Evolutionary conservation across 2,329 filamentous ascomycete species (phyloP).

Genomic region (Stylonectria norvegica): DNA sequence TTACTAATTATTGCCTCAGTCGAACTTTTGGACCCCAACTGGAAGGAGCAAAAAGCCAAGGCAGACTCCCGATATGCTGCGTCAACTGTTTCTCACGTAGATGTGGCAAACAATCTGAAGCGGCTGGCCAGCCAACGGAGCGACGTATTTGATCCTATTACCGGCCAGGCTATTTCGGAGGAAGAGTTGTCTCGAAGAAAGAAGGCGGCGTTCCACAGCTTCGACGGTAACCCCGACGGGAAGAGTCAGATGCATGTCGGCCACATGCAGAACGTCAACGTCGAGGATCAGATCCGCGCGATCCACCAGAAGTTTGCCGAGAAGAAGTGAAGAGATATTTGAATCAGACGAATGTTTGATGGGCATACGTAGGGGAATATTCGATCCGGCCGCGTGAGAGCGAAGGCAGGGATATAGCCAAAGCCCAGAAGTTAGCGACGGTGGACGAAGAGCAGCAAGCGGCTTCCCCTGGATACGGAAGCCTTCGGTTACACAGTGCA

Average conservation of each 20-base stretch:
- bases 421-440: too few species aligned
- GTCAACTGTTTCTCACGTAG: constrained; percentile 79
- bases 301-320: constrained; percentile 54
- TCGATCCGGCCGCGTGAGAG: too few species aligned
- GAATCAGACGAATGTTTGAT: too few species aligned
- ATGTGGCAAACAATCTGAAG: constrained; percentile 93
- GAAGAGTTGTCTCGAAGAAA: constrained; percentile 75
- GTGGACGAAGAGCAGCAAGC: too few species aligned
- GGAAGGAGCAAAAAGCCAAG: constrained; percentile 94
- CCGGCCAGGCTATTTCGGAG: constrained; percentile 64
- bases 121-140: constrained; percentile 84
- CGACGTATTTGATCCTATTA: constrained; percentile 78
- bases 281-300: constrained; percentile 78
- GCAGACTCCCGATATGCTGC: constrained; percentile 79
- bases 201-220: constrained; percentile 62
- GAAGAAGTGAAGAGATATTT: constrained; percentile 29
- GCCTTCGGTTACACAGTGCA: not conserved
- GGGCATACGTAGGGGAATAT: too few species aligned
- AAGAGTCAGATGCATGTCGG: constrained; percentile 52
- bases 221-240: constrained; percentile 63
- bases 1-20: constrained; percentile 53
- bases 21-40: constrained; percentile 86
- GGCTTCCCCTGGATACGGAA: too few species aligned
- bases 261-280: constrained; percentile 67
- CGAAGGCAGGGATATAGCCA: too few species aligned